A percentile compares a stretch with the other conserved stretches of the same genome.
These are phyloP conservation scores for Urtica urens DNA, from an alignment of 306 rosid species.

Conservation along the genomic window DNA sequence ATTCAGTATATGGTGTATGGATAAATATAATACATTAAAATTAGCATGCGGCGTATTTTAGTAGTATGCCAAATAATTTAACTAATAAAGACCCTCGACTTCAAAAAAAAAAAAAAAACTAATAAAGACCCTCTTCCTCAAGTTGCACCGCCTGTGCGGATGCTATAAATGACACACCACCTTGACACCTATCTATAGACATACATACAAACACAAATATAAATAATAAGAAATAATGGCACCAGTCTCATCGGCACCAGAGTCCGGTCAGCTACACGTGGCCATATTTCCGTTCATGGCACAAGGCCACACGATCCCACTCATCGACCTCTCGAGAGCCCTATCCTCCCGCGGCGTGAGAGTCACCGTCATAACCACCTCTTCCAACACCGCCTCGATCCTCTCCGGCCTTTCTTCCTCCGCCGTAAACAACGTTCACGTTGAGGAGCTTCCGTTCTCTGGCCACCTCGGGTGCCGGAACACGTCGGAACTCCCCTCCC, in stretches of 20 bases:
- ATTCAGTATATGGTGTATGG: no score
- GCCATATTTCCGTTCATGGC: conserved; percentile 25
- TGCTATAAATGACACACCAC: no score
- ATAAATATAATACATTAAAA: no score
- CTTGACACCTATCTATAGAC: no score
- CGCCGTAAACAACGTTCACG: background rate
- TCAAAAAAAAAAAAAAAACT: no score
- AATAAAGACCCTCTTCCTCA: no score
- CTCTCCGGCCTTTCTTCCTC: background rate
- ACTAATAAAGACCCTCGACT: no score
- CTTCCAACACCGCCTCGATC: conserved; percentile 13
- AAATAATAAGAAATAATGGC: no score
- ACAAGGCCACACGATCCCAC: conserved; percentile 26
- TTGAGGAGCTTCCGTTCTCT: conserved; percentile 11
- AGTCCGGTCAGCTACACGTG: conserved; percentile 3
- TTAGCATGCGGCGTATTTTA: no score
- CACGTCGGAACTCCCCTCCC: conserved; percentile 21
- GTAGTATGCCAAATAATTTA: no score
- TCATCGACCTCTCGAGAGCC: conserved; percentile 18
- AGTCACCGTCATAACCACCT: conserved; percentile 20
- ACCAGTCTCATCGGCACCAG: background rate
- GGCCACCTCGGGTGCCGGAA: conserved; percentile 23
- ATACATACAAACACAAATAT: no score
- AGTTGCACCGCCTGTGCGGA: no score
- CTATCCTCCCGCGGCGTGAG: conserved; percentile 8